Evolutionary conservation across 2,329 filamentous ascomycete species (phyloP).

Genomic region (Pestalotiopsis sp.): DNA sequence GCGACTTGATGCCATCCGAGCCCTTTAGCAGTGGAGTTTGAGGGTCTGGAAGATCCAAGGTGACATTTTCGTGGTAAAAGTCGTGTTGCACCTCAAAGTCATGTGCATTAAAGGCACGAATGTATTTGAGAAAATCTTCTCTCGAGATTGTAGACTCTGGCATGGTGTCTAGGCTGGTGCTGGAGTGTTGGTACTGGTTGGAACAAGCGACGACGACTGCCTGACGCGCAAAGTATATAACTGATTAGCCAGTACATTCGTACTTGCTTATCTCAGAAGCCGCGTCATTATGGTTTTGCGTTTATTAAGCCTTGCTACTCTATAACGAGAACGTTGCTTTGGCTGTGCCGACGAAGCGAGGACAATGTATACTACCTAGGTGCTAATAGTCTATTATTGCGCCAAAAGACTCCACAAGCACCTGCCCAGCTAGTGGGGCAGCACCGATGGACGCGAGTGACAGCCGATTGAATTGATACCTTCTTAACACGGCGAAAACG

Average conservation of each 20-base stretch:
- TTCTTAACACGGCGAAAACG: background rate
- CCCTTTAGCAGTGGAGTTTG: background rate
- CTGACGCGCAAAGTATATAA: background rate
- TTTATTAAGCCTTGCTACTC: background rate
- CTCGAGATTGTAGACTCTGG: background rate
- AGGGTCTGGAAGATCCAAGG: conserved; percentile 3
- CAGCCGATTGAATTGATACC: background rate
- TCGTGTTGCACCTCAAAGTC: conserved; percentile 4
- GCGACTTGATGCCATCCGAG: conserved; percentile 2
- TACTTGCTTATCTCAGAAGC: background rate
- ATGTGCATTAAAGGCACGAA: conserved; percentile 4
- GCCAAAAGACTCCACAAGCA: background rate
- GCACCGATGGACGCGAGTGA: background rate
- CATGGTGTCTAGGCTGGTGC: background rate
- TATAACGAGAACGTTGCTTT: background rate
- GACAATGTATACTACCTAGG: background rate
- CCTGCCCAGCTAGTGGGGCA: conserved; percentile 4
- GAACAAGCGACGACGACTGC: background rate
- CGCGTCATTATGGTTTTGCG: background rate
- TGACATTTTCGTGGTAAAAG: conserved; percentile 2
- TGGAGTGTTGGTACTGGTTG: background rate
- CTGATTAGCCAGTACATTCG: background rate
- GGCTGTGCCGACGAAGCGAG: background rate
- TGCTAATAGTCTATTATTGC: background rate
- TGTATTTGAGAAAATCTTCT: conserved; percentile 6